Evolutionary conservation across 768 basidiomycete genomes (phyloP).

Genomic region (Coprinellus micaceus): DNA sequence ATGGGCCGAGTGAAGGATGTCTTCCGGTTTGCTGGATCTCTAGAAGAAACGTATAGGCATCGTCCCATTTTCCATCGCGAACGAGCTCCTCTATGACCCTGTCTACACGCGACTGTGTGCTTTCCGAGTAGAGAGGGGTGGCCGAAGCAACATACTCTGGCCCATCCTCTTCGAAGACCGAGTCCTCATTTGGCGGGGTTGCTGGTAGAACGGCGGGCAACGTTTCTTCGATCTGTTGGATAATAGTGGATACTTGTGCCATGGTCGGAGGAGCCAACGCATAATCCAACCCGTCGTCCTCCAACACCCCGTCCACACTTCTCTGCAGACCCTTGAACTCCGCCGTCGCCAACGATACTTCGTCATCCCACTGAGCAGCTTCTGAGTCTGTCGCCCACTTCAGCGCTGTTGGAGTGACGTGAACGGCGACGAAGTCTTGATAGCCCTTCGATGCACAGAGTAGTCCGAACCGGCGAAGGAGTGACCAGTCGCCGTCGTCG

Average conservation of each 20-base stretch:
- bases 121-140: too few relatives aligned
- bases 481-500: background rate
- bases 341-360: background rate
- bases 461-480: slow-evolving; percentile 1
- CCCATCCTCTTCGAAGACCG: slow-evolving; percentile 32
- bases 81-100: slow-evolving; percentile 24
- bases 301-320: slow-evolving; percentile 22
- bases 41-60: slow-evolving; percentile 6
- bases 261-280: slow-evolving; percentile 11
- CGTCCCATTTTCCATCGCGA: slow-evolving; percentile 16
- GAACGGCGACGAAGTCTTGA: slow-evolving; percentile 3
- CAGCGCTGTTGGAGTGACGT: background rate
- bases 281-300: slow-evolving; percentile 31
- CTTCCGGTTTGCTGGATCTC: background rate
- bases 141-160: too few relatives aligned
- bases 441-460: slow-evolving; percentile 10
- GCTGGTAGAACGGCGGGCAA: slow-evolving; percentile 29
- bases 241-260: slow-evolving; percentile 14
- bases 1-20: background rate
- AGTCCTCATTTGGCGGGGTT: slow-evolving; percentile 16
- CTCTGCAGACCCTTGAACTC: slow-evolving; percentile 2
- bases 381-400: background rate
- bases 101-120: slow-evolving; percentile 5
- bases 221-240: slow-evolving; percentile 24
- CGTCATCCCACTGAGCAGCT: background rate